phyloP scores from a whole-genome alignment of 2,329 filamentous ascomycete genomes.

The Emergomyces orientalis region DNA sequence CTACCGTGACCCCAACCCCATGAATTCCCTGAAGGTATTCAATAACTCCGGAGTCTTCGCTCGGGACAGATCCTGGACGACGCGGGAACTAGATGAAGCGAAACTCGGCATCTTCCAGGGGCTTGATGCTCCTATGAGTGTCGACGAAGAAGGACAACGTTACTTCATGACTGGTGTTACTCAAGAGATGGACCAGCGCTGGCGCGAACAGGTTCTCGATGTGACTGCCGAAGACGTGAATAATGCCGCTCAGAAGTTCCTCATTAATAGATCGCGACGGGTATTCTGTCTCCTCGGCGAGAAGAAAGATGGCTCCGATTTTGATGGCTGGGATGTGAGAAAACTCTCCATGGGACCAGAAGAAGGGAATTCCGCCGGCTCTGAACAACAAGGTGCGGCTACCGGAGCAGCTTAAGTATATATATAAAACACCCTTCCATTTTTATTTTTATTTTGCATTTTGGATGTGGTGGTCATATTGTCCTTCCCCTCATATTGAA shows the following conservation, averaged over 20 bases:
- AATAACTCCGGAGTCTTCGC: slow-evolving; percentile 74
- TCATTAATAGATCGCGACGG: slow-evolving; percentile 57
- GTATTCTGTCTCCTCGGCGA: slow-evolving; percentile 70
- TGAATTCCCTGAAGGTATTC: slow-evolving; percentile 81
- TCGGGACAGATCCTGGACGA: slow-evolving; percentile 67
- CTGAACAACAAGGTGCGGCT: slow-evolving; percentile 11
- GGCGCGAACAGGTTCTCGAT: slow-evolving; percentile 76
- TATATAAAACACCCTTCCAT: not conserved
- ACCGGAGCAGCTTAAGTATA: slow-evolving; percentile 22
- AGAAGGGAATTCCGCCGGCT: not conserved
- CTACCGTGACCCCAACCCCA: slow-evolving; percentile 91
- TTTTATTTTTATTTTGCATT: not conserved
- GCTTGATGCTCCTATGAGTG: slow-evolving; percentile 77
- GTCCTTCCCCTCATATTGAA: not conserved
- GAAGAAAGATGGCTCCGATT: slow-evolving; percentile 63
- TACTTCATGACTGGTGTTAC: slow-evolving; percentile 78
- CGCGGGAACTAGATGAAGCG: slow-evolving; percentile 84
- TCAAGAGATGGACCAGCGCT: slow-evolving; percentile 77
- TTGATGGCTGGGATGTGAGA: slow-evolving; percentile 62
- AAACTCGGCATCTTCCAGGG: slow-evolving; percentile 91
- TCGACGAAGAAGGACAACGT: slow-evolving; percentile 79
- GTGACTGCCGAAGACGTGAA: slow-evolving; percentile 73
- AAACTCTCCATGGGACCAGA: slow-evolving; percentile 55
- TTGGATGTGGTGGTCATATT: not conserved
- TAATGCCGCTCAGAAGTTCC: slow-evolving; percentile 69